A percentile compares a stretch with the other conserved stretches of the same genome.
phyloP scores from a whole-genome alignment of 345 rosid species.

The Psidium friedrichsthalianum region DNA sequence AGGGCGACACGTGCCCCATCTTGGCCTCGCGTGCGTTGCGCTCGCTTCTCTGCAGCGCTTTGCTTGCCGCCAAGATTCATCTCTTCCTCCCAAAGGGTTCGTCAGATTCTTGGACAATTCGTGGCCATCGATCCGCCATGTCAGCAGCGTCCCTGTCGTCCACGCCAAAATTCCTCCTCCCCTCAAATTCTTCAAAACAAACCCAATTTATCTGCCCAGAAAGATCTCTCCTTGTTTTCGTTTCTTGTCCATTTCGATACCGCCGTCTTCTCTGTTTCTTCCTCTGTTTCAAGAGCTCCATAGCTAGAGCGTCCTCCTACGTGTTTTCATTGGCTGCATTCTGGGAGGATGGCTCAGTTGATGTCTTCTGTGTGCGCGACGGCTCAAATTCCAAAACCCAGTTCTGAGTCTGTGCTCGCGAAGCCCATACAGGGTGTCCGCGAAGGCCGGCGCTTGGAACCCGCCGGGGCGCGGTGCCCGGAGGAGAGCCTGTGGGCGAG shows the following conservation, averaged over 20 bases:
- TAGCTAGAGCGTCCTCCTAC: too few relatives aligned
- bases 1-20: constrained; percentile 34
- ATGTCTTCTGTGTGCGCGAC: constrained; percentile 63
- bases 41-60: background rate
- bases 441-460: constrained; percentile 16
- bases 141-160: constrained; percentile 39
- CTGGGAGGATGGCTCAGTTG: constrained; percentile 56
- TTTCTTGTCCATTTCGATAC: background rate
- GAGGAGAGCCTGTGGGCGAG: constrained; percentile 22
- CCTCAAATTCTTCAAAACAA: constrained; percentile 17
- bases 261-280: background rate
- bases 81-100: background rate
- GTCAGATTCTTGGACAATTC: constrained; percentile 15
- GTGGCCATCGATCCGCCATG: constrained; percentile 48
- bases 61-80: background rate
- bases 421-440: constrained; percentile 24
- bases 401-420: constrained; percentile 9
- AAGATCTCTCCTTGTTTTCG: background rate
- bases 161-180: constrained; percentile 29
- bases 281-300: background rate
- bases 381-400: constrained; percentile 47
- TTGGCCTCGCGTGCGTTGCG: background rate
- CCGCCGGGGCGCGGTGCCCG: constrained; percentile 13
- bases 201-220: background rate
- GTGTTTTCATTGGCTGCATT: background rate